Base-by-base conservation (phyloP, 768 basidiomycete species). In the Cystofilobasidium capitatum region DNA sequence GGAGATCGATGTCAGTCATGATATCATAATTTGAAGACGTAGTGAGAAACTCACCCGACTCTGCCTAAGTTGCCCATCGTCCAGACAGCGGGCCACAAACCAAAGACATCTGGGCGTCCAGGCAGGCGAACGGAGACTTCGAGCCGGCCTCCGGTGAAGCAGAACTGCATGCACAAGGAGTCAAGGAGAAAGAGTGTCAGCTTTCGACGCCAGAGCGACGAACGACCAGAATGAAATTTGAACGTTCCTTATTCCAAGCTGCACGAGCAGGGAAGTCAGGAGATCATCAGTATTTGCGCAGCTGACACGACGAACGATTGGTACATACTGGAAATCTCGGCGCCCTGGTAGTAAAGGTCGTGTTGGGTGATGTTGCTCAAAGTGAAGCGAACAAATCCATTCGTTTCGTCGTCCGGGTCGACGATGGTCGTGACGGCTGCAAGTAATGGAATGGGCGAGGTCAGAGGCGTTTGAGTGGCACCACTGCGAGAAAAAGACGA, bases 81-180 rank as follows among this genome's bases (percentile, higher is more conserved):
- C 67, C 66, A 67, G 1, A 54, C 35, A 4, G 61, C 66, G 29
- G 61, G 66, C 60, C 66, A 68, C 22, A 68, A 49, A 26, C 49
- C 79, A 76, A 9, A 68, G 0, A 62, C 61, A 29, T 44, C 59
- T 9, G 66, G 40, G 8, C 60, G 59, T n/a, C 54, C 67, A 17
- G 67, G 67, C 6, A 69, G 67, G 22, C 60, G 37, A 31, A 64
- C 61, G 3, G 44, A 39, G 5, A 40, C 54, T 40, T 69, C 67
- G 35, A 69, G 54, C 5, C 60, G 51, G 14, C 67, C 67, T 35
- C 67, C 67, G 33, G 61, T 62, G 44, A 69, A 69, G 55, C 67
- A 69, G 31, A 67, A 55, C 54, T n/a, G n/a, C n/a, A n/a, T n/a
- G n/a, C n/a, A n/a, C n/a, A n/a, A 94, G 92, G 78, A 94, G 94